Conservation (phyloP, 2,329 filamentous ascomycete species). For the Tetracladium maxilliforme region DNA sequence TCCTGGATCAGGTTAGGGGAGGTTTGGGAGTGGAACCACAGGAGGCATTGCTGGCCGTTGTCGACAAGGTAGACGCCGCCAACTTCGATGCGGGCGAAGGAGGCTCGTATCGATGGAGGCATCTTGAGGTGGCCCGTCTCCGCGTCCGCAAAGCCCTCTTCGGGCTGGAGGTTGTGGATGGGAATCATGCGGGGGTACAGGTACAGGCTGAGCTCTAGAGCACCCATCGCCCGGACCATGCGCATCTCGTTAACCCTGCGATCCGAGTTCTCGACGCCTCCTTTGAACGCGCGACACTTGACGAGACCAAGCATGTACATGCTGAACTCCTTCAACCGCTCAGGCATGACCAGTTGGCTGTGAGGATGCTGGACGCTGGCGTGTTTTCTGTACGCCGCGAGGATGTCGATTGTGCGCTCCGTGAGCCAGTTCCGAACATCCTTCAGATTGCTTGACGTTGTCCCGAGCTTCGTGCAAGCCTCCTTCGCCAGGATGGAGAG, state of each 20-base stretch:
- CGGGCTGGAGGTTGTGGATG: slow-evolving; percentile 73
- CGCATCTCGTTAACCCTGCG: slow-evolving; percentile 83
- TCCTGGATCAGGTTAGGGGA: slow-evolving; percentile 85
- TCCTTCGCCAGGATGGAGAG: slow-evolving; percentile 84
- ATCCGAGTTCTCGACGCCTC: slow-evolving; percentile 80
- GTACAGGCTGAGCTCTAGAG: slow-evolving; percentile 75
- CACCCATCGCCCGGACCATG: slow-evolving; percentile 77
- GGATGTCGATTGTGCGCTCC: slow-evolving; percentile 85
- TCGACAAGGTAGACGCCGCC: slow-evolving; percentile 91
- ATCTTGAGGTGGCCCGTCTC: slow-evolving; percentile 78
- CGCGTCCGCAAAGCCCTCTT: slow-evolving; percentile 81
- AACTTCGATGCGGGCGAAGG: slow-evolving; percentile 77
- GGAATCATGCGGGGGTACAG: slow-evolving; percentile 91
- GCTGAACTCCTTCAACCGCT: slow-evolving; percentile 88
- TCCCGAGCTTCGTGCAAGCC: slow-evolving; percentile 69
- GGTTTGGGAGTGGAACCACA: slow-evolving; percentile 88
- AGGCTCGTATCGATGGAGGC: slow-evolving; percentile 66
- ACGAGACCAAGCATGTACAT: slow-evolving; percentile 90
- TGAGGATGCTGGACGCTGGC: slow-evolving; percentile 75
- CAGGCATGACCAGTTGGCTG: slow-evolving; percentile 85
- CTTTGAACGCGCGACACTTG: slow-evolving; percentile 88
- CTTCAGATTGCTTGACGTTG: slow-evolving; percentile 57
- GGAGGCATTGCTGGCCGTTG: slow-evolving; percentile 79
- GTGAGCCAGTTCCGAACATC: slow-evolving; percentile 73
- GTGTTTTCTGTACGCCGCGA: slow-evolving; percentile 85